phyloP scores from a whole-genome alignment of 495 filamentous ascomycete species.

The Staphylotrichum longicolle region DNA sequence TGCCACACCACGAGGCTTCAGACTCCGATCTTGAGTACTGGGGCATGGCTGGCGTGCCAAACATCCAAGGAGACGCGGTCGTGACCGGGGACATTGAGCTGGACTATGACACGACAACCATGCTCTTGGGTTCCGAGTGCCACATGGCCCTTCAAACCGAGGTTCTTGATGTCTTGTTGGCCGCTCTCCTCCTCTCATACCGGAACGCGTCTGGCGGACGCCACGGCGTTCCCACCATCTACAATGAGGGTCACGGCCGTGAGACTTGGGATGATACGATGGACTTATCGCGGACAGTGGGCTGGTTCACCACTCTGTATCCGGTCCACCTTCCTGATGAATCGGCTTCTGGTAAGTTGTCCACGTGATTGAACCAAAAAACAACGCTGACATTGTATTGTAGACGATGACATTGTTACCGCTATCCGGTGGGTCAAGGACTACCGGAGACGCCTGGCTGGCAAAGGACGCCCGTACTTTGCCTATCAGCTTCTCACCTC shows the following conservation, averaged over 20 bases:
- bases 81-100: slow-evolving; percentile 45
- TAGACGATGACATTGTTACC: slow-evolving; percentile 22
- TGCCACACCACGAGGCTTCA: slow-evolving; percentile 28
- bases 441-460: slow-evolving; percentile 33
- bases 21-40: slow-evolving; percentile 47
- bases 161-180: slow-evolving; percentile 53
- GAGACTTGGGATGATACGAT: slow-evolving; percentile 29
- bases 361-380: not conserved
- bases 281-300: slow-evolving; percentile 31
- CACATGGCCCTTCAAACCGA: slow-evolving; percentile 52
- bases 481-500: slow-evolving; percentile 41
- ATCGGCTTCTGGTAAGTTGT: slow-evolving; percentile 21
- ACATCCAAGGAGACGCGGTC: slow-evolving; percentile 52
- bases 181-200: slow-evolving; percentile 53
- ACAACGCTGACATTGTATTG: not conserved
- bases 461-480: slow-evolving; percentile 35
- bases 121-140: slow-evolving; percentile 43
- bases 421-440: slow-evolving; percentile 30
- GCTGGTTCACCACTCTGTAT: slow-evolving; percentile 36
- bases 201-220: slow-evolving; percentile 29
- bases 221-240: slow-evolving; percentile 45
- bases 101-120: slow-evolving; percentile 41
- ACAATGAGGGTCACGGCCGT: slow-evolving; percentile 36
- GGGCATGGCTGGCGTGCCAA: slow-evolving; percentile 44
- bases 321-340: slow-evolving; percentile 37